Base-by-base conservation (phyloP, 225 moss, liverwort and hornwort species). In the Bryoerythrophyllum caledonicum region DNA sequence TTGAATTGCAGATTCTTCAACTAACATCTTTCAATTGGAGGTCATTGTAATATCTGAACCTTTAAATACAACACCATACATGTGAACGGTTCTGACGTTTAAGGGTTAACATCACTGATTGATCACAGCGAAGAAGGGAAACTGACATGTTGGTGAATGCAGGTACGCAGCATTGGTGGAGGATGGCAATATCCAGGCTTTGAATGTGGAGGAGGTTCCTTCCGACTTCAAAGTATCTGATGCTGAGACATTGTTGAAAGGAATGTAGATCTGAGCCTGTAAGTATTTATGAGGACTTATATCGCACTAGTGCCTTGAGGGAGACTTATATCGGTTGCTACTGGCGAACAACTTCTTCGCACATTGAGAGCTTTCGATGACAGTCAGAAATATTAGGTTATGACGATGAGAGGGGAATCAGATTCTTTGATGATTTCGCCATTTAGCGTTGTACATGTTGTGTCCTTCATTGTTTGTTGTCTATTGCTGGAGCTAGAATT, bases 191-290 rank as follows among this genome's bases (percentile, higher is more conserved):
- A 86, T 88, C 79, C 83, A 83, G 72, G 74, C 81, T 46, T 77
- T 86, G 79, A 88, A 88, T 56, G 88, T 88, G 40, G 88, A 88
- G 70, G 28, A 81, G 70, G 81, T 77, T 26, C 88, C 88, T 34
- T 88, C 88, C 7, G 83, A 88, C 38, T 88, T 88, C 66, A 88
- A 88, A 83, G 88, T 88, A 27, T 88, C 88, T 43, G 88, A 88
- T 11, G 88, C 88, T 8, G 88, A 88, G 35, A 88, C 88, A 35
- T 40, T 88, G 21, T 79, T 88, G 81, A 81, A 86, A 64, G 81
- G 76, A 61, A 71, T 87, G 2, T 87, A 81, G 76, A 76, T 44
- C 66, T 49, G 49, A 78, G 67, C 48, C 54, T 60, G 30, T 65
- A 13, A 52, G 53, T 4, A 10, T 27, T 48, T 57, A 67, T 64